Evolutionary conservation across 2,329 filamentous ascomycete species (phyloP), one percentile per base, ranked within the genome.

Genomic region (Mycogone perniciosa): DNA sequence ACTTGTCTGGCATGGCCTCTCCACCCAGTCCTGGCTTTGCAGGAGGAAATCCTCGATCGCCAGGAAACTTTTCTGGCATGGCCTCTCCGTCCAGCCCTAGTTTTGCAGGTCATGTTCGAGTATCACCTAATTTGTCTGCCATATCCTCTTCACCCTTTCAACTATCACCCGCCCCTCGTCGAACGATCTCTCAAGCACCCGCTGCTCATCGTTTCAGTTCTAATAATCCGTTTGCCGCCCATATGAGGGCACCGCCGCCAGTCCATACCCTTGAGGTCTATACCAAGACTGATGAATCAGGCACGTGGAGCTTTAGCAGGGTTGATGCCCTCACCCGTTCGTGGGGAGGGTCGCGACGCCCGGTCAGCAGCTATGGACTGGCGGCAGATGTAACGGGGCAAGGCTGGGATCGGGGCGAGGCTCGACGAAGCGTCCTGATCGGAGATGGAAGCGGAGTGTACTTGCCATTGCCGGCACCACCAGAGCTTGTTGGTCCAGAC

Each of bases 191-290:
- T 11, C 67, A 61, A 42, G 51, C 44, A 20, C 48, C 52, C 5
- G 44, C 44, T 27, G 40, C 39, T 7, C 48, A 68, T 44, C 76
- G 79, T 6, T 79, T 82, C 65, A 81, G 78, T 62, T 81, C 79
- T 54, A 82, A 82, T 63, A 82, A 82, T 57, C 79, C 79, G 2
- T 81, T 80, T 56, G 77, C 75, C 2, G 62, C 71, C 1, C 60
- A 63, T 27, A 59, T 59, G 7, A 60, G 59, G 6, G 59, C 63
- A 6, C 62, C 64, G 20, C 60, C 69, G 33, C 70, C 79, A 5
- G 77, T 74, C 6, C 75, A 78, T 51, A 78, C 76, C 6, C 75
- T 83, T 31, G 79, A 82, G 56, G 74, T 83, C 26, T 83, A 80
- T 55, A 81, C 77, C 51, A 82, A 82, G 64, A 74, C 75, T 54